Evolutionary conservation across 805 yeast species (phyloP), one percentile per base, ranked within the genome.

Genomic region (Suhomyces prunicola): DNA sequence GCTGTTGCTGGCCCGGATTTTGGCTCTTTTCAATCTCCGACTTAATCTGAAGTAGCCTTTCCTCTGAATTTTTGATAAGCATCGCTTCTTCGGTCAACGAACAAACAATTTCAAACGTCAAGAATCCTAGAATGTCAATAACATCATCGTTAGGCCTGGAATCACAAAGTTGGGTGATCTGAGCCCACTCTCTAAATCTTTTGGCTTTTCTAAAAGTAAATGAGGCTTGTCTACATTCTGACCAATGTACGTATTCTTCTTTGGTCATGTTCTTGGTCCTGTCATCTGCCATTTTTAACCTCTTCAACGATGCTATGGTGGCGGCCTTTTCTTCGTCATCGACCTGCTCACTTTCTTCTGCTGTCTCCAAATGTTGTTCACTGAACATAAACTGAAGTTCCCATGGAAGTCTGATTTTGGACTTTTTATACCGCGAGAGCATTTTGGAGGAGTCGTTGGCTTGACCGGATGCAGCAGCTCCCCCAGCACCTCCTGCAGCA

Each of bases 231-330:
- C 99, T 82, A 71, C 99, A 94, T 65, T 94, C 99, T 10, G 97
- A 89, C 97, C 98, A 94, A 67, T 94, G 99, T 15, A 92, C 99
- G 64, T 94, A 94, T 66, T 94, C 99, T 62, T 94, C 97, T 64
- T 85, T 87, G 0, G 99, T 94, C 99, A 94, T 94, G 60, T 87
- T 81, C 58, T 78, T 83, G 0, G 99, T 94, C 56, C 99, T 79
- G 49, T 94, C 97, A 70, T 94, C 99, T 4, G 97, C 97, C 69
- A 83, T 85, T 63, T 91, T 90, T 59, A 94, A 78, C 53, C 97
- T 77, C 67, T 91, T 90, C 68, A 90, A 72, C n/a, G 96, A 90
- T 0, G 96, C 94, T 27, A 86, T 69, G 33, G 90, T 87, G 4
- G 97, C 97, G 47, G 92, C 97, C 57, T 87, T 81, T 64, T 92